A percentile compares a stretch with the other conserved stretches of the same genome.
Conservation (phyloP, 139 green algal species). For the Chlamydomonas sp. region DNA sequence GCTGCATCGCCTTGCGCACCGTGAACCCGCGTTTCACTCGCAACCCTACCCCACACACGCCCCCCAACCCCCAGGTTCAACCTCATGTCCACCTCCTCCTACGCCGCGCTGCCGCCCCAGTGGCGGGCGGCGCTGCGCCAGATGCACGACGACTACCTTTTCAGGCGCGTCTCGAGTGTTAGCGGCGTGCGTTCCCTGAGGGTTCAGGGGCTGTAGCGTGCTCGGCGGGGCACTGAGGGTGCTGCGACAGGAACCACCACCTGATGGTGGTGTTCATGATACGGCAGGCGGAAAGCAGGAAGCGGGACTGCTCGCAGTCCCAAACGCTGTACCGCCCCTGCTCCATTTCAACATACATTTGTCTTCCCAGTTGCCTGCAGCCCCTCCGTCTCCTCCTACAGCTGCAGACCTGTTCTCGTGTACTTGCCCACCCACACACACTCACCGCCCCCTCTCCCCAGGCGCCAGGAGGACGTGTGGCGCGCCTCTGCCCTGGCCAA, state of each 20-base stretch:
- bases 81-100: constrained; percentile 80
- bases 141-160: constrained; percentile 94
- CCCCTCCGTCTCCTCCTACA: neutral
- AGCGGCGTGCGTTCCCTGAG: constrained; percentile 5
- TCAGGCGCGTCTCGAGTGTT: constrained; percentile 34
- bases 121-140: constrained; percentile 68
- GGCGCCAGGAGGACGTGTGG: constrained; percentile 84
- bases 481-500: constrained; percentile 77
- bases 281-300: too few relatives aligned
- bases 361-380: neutral
- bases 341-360: too few relatives aligned
- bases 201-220: neutral
- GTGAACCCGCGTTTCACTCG: neutral
- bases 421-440: neutral
- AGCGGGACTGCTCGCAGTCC: too few relatives aligned
- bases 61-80: constrained; percentile 64
- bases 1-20: neutral
- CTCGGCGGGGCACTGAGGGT: too few relatives aligned
- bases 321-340: too few relatives aligned
- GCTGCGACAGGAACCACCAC: too few relatives aligned
- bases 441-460: neutral
- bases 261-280: too few relatives aligned
- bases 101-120: constrained; percentile 72
- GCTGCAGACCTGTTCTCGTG: neutral
- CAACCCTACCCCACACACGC: neutral